Conservation (phyloP, 257 asterid genomes). For the Solanum chilense region DNA sequence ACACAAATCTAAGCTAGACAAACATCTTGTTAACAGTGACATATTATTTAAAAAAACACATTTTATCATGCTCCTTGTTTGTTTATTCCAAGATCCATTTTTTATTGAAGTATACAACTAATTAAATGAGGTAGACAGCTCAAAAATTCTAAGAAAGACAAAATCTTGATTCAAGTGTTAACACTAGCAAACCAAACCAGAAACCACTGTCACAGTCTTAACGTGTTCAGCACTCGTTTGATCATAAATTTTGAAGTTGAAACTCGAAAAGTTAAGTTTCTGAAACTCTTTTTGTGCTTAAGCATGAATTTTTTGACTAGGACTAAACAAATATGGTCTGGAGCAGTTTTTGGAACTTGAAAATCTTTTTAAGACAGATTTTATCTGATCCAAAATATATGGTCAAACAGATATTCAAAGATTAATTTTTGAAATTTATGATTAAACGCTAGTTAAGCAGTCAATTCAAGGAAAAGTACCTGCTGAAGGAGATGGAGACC, state of each 20-base stretch:
- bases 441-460: neutral
- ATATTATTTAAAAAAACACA: conserved; percentile 7
- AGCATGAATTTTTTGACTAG: too few relatives aligned
- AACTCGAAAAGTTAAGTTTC: neutral
- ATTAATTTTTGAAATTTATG: neutral
- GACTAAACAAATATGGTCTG: neutral
- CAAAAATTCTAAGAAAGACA: conserved; percentile 5
- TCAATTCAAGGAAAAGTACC: conserved; percentile 22
- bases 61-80: conserved; percentile 8
- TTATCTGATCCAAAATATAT: neutral
- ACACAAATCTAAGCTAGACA: conserved; percentile 45
- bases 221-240: neutral
- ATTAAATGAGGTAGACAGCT: conserved; percentile 15
- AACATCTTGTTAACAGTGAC: conserved; percentile 36
- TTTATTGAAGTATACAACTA: neutral
- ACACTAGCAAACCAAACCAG: neutral
- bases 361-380: neutral
- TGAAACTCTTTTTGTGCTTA: too few relatives aligned
- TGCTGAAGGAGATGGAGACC: conserved; percentile 43
- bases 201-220: neutral
- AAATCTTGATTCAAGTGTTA: neutral
- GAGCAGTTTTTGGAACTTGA: neutral
- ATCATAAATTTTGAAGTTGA: neutral
- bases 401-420: neutral
- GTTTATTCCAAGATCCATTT: neutral